Evolutionary conservation across 139 green algal genomes (phyloP), one percentile per base, ranked within the genome.

Genomic region (Eudorina sp.): DNA sequence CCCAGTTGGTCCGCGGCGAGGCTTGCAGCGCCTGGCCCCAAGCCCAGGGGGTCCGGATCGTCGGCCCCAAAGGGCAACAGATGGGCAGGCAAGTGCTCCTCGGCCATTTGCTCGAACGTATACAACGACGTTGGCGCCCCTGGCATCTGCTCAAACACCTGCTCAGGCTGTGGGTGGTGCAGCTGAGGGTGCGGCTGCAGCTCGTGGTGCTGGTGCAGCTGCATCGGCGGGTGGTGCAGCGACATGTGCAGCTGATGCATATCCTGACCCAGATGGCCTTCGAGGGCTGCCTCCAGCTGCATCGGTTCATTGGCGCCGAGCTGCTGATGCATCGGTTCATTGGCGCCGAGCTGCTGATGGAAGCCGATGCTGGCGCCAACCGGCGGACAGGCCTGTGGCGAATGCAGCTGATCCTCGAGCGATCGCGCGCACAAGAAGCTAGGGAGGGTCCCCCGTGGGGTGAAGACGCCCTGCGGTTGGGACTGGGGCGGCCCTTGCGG

Each of bases 41-140:
- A 53, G 70, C 70, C 70, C 13, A 79, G 36, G 19, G 70, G 70
- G 40, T 79, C 70, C 16, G 70, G 43, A 40, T 79, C 70, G 16
- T 55, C 70, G 21, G 70, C 4, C 25, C 23, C 31, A 40, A 79
- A 53, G 1, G 14, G 40, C 70, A 79, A 3, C 70, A 79, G 43
- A 21, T n/a, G 34, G 21, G 70, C 40, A 3, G 70, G 70, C 70
- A 79, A 23, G 29, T 79, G 29, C 70, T 79, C 70, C 25, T 79
- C 70, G 1, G 8, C 70, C 70, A 79, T 79, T 40, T 79, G 40
- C 70, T 79, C 70, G 23, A 79, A 34, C 21, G 40, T 79, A 3
- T 48, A 41, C 70, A 79, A 11, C 19, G 31, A 41, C 23, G 40
- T 16, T 18, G 70, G 40, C 41, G 41, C 16, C 1, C 40, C 19